Evolutionary conservation across 805 yeast genomes (phyloP), one percentile per base, ranked within the genome.

Genomic region (Monosporozyma unispora): DNA sequence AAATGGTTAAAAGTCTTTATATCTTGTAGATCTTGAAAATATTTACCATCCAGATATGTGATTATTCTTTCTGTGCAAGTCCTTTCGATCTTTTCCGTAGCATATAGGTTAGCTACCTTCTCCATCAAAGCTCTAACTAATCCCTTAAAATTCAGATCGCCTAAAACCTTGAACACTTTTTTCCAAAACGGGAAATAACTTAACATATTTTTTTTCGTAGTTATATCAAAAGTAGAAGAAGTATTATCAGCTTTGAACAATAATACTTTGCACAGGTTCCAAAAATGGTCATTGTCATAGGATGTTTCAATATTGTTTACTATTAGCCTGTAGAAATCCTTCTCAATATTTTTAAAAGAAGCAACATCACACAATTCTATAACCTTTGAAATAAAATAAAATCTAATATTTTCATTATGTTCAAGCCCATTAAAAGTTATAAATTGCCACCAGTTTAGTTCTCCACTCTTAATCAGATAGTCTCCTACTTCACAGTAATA

Each of bases 381-480:
- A 4, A 59, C 31, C 31, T 52, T 54, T 22, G 53, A 48, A 44
- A 54, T 52, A 35, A 62, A 64, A 18, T 48, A 52, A 2, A 60
- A 19, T 27, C 50, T 49, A 9, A 54, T 48, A 10, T 46, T 19
- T 7, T 45, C 22, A n/a, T 55, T 35, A 2, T 52, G 49, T 9
- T 53, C 51, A 23, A 64, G 46, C 9, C 51, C 54, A 44, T 58
- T 61, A 46, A 59, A 65, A 19, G 54, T 53, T 25, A 58, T 52
- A 28, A 65, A 58, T 2, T 65, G 50, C 69, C 68, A 64, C 69
- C 69, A 65, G 2, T 63, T 54, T 25, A 58, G 48, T 5, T 50
- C 53, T 39, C 57, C 53, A 22, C 48, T 48, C n/a, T 52, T 49
- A 4, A 58, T 52, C 3, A 65, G 46, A 29, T 48, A 57, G 44